Percentiles rank a stretch among this genome's conserved stretches.
Evolutionary conservation across 2,329 filamentous ascomycete genomes (phyloP).

Genomic region (Epichloe sibirici): DNA sequence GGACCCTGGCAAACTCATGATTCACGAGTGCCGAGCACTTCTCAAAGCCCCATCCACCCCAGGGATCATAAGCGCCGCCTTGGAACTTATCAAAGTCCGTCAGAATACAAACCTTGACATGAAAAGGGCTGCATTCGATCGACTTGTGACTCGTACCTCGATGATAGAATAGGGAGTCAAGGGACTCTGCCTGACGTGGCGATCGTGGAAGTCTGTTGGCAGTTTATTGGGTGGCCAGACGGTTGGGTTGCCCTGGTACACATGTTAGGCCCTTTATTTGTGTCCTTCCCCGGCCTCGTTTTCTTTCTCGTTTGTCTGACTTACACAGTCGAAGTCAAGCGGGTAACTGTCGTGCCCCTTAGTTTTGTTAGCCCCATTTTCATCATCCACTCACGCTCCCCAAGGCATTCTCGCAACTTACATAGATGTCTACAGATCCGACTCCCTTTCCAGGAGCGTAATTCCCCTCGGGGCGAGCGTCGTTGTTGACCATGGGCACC

Average conservation of each 20-base stretch:
- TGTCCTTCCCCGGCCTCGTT: neutral
- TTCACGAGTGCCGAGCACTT: slow-evolving; percentile 55
- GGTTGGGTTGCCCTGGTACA: slow-evolving; percentile 23
- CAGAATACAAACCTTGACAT: neutral
- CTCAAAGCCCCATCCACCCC: slow-evolving; percentile 59
- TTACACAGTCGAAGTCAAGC: slow-evolving; percentile 31
- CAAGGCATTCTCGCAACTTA: slow-evolving; percentile 8
- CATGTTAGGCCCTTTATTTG: neutral
- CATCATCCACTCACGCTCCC: neutral
- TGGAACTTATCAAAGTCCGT: slow-evolving; percentile 41
- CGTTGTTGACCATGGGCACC: slow-evolving; percentile 66
- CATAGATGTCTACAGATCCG: slow-evolving; percentile 46
- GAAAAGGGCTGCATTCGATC: neutral
- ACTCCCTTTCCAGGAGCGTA: slow-evolving; percentile 50
- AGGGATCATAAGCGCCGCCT: slow-evolving; percentile 61
- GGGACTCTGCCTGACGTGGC: slow-evolving; percentile 41
- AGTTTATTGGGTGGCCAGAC: slow-evolving; percentile 51
- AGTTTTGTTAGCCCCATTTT: slow-evolving; percentile 1
- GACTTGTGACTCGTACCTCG: slow-evolving; percentile 25
- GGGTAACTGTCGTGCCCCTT: slow-evolving; percentile 27
- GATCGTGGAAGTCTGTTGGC: slow-evolving; percentile 30
- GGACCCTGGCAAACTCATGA: slow-evolving; percentile 64
- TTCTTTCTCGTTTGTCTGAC: neutral
- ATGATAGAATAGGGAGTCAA: slow-evolving; percentile 53
- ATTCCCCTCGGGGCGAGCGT: slow-evolving; percentile 47